Evolutionary conservation across 805 yeast species (phyloP), one percentile per base, ranked within the genome.

Genomic region (Saccharomycopsis oosterbeekiorum): DNA sequence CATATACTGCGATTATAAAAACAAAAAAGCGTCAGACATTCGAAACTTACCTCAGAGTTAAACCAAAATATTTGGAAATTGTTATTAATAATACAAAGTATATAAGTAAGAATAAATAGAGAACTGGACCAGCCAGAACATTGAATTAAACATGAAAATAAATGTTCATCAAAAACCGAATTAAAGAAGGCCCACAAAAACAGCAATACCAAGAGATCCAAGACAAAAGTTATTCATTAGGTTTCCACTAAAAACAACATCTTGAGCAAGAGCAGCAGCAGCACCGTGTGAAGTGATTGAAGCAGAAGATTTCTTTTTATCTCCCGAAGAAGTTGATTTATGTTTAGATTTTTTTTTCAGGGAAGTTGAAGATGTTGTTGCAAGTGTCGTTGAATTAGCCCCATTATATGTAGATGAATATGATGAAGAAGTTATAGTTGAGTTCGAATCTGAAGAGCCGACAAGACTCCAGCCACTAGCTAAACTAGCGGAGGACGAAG

Each of bases 211-310:
- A 47, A 47, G 34, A 14, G 53, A 21, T 21, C 53, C 53, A 21
- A 47, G 34, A 47, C 53, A 21, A 12, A 47, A 15, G 5, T 26
- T 14, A 24, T 47, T 10, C 5, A 47, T 17, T 19, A 8, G 8
- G n/a, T 47, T 47, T 21, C 53, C 53, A 47, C 21, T 47, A 21
- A 47, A 24, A 12, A 15, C 8, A 24, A 47, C 34, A 3, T 47
- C 53, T 21, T 24, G 53, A 2, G 15, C 26, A 9, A 47, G 15
- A 15, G 53, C n/a, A 14, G n/a, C 34, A 34, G 41, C 56, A 12
- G 54, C 59, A 34, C 40, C 59, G n/a, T 57, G 59, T 2, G 54
- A 42, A 15, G 40, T 41, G 15, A 57, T 19, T 4, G 59, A 57
- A 4, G 59, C 59, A 42, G 54, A 42, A 19, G 53, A 14, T 8